Conservation (phyloP, 2,329 filamentous ascomycete genomes). For the Fusarium metavorans region DNA sequence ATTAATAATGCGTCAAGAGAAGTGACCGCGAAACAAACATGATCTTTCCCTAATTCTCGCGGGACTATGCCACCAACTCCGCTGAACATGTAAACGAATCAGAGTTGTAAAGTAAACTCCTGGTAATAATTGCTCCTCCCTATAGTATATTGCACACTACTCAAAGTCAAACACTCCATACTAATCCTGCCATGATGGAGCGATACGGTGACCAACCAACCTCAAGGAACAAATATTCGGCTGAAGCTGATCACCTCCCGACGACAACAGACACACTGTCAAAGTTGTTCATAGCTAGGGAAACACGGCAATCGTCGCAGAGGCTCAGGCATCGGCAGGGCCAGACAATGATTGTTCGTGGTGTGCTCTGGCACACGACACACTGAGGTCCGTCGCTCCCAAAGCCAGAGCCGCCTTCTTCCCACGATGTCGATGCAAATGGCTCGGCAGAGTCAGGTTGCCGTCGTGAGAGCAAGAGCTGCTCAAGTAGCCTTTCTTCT, state of each 20-base stretch:
- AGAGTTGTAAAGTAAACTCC: slow-evolving; percentile 44
- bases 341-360: slow-evolving; percentile 93
- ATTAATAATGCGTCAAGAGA: slow-evolving; percentile 13
- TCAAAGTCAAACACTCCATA: background rate
- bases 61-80: slow-evolving; percentile 26
- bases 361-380: slow-evolving; percentile 90
- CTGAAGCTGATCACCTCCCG: slow-evolving; percentile 91
- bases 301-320: slow-evolving; percentile 94
- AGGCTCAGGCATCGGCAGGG: slow-evolving; percentile 94
- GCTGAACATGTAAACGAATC: slow-evolving; percentile 15
- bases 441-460: slow-evolving; percentile 31
- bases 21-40: slow-evolving; percentile 8
- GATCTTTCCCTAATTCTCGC: slow-evolving; percentile 7
- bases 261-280: slow-evolving; percentile 94
- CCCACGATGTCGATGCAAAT: slow-evolving; percentile 64
- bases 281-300: slow-evolving; percentile 96
- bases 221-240: slow-evolving; percentile 83
- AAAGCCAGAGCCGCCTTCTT: slow-evolving; percentile 77
- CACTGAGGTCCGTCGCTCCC: slow-evolving; percentile 82
- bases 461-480: slow-evolving; percentile 68
- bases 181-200: background rate
- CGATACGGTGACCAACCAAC: background rate
- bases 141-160: background rate
- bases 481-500: slow-evolving; percentile 70
- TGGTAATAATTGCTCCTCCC: slow-evolving; percentile 2